Conservation (phyloP, 371 early-diverging fungal genomes). For the Lichtheimia corymbifera region DNA sequence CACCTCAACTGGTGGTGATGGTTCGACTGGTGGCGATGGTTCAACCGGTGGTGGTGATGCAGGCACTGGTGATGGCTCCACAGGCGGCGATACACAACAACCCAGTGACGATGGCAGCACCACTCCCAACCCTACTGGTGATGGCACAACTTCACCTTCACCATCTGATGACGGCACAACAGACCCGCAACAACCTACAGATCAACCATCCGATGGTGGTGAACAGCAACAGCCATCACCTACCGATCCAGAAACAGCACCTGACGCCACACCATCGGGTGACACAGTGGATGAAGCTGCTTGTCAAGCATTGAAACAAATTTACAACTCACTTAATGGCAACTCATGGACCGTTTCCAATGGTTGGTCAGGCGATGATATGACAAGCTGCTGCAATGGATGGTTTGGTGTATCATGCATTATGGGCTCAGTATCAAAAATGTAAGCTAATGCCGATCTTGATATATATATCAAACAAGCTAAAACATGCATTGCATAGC, state of each 20-base stretch:
- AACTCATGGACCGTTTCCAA: conserved; percentile 33
- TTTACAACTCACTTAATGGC: conserved; percentile 36
- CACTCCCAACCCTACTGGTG: not conserved
- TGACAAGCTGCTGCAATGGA: conserved; percentile 41
- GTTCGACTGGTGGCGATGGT: not conserved
- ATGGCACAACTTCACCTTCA: conserved; percentile 3
- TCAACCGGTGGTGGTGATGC: not conserved
- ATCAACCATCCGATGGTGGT: not conserved
- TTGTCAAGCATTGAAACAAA: conserved; percentile 35
- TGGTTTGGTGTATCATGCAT: conserved; percentile 47
- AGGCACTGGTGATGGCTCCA: not conserved
- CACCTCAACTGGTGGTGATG: not conserved
- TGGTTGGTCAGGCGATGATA: conserved; percentile 42
- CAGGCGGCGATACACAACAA: not conserved
- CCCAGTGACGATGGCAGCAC: not conserved
- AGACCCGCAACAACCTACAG: not conserved
- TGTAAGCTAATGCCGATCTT: conserved; percentile 27
- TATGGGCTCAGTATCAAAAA: conserved; percentile 32
- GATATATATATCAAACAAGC: no score
- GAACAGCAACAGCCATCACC: not conserved
- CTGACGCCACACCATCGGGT: not conserved
- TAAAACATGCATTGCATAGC: conserved; percentile 19
- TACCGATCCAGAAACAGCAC: not conserved
- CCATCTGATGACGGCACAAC: not conserved
- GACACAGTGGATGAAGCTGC: conserved; percentile 9